Conservation (phyloP, 176 grass and related monocot genomes). For the Stipa capillata region DNA sequence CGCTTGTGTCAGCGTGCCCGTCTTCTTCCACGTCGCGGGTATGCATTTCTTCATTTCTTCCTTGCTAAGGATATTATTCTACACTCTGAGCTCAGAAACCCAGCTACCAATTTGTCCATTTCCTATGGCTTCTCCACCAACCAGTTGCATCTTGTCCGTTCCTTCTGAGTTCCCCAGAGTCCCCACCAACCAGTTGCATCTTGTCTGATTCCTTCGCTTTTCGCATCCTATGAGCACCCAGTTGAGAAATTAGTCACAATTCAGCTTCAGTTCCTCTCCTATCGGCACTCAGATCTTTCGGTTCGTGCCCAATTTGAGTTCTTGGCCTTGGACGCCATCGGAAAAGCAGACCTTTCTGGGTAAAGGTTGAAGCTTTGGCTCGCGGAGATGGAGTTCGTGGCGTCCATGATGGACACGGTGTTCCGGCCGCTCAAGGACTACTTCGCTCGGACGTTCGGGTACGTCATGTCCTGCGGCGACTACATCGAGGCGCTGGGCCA, state of each 20-base stretch:
- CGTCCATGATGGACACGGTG: conserved; percentile 59
- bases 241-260: neutral
- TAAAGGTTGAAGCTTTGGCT: neutral
- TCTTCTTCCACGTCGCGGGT: neutral
- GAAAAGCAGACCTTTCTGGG: neutral
- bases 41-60: neutral
- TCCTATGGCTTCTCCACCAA: neutral
- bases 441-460: conserved; percentile 64
- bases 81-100: neutral
- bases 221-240: neutral
- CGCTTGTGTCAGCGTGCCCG: neutral
- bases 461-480: conserved; percentile 56
- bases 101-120: conserved; percentile 12
- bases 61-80: neutral
- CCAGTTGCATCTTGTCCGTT: neutral
- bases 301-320: neutral
- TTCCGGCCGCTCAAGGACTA: conserved; percentile 77
- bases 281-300: neutral
- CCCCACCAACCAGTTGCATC: neutral
- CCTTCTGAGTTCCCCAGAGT: neutral
- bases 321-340: neutral
- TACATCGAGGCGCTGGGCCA: conserved; percentile 49
- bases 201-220: neutral
- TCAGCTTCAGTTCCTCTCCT: neutral
- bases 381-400: conserved; percentile 65